Base-by-base conservation (phyloP, 805 yeast genomes). In the Clavispora vitiphila region DNA sequence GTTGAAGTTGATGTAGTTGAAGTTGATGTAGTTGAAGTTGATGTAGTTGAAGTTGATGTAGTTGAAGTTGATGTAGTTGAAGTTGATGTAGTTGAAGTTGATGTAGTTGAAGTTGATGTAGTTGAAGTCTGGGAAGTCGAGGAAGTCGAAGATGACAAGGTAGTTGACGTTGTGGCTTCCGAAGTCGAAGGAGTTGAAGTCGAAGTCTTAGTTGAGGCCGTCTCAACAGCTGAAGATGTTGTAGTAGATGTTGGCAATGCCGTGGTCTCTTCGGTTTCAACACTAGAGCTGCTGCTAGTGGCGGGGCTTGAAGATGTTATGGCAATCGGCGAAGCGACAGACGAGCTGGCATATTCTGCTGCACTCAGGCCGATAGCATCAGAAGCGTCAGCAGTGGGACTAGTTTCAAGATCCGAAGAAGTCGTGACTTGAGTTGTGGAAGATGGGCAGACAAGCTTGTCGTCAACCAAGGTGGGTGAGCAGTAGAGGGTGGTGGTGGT, bases 391-490 rank as follows among this genome's bases (percentile, higher is more conserved):
- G n/a, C 10, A 11, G 24, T 22, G 2, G 10, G 7, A 22, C 24
- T 27, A n/a, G 16, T 27, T 27, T 29, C 22, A 18, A 52, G 35
- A 8, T 39, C 52, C 22, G 47, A 5, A 3, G 41, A 16, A 10
- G 40, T 16, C 3, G 12, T 5, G 19, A 53, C 24, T 0, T 60
- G 43, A 15, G 59, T 16, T 15, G 60, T 38, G 25, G 59, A 57
- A 6, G 52, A 32, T 10, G 55, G 29, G 8, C 58, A 35, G 15
- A 55, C 21, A 20, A 53, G 11, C 3, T 15, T 29, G 9, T 41
- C 53, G 22, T 38, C 54, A 8, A 56, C 25, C 16, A 46, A 5
- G 12, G 47, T n/a, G 3, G 42, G 21, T 9, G 41, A 15, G 9
- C 44, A 16, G 4, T 45, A n/a, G 11, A 20, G n/a, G 8, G 39